These are phyloP conservation scores for Alectoria sarmentosa DNA, from an alignment of 495 filamentous ascomycete species.

Conservation along the genomic window DNA sequence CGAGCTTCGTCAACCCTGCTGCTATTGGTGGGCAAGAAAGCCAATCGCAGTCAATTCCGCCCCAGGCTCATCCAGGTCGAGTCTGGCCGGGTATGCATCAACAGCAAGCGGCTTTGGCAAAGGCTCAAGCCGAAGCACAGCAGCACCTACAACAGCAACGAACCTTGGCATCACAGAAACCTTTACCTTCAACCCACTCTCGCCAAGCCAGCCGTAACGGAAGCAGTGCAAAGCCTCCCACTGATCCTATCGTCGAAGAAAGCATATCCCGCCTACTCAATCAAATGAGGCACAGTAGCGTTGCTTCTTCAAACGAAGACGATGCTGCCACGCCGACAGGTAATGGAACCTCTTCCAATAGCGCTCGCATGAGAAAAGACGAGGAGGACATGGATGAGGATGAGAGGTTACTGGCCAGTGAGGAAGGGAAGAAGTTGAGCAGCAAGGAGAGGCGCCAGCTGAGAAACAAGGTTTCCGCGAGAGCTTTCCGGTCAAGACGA, in stretches of 20 bases:
- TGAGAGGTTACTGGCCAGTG: conserved; percentile 83
- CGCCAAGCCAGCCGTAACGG: conserved; percentile 30
- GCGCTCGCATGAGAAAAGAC: conserved; percentile 62
- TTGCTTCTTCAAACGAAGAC: conserved; percentile 44
- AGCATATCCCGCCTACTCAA: conserved; percentile 78
- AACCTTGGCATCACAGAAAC: conserved; percentile 25
- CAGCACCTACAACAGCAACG: conserved; percentile 51
- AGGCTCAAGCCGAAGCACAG: conserved; percentile 61
- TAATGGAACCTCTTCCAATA: conserved; percentile 29
- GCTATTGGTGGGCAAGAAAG: conserved; percentile 56
- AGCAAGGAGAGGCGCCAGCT: conserved; percentile 92
- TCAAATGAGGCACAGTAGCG: conserved; percentile 68
- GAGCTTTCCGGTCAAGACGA: conserved; percentile 88
- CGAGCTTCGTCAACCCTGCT: conserved; percentile 62
- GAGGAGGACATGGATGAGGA: conserved; percentile 99
- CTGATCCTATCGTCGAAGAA: conserved; percentile 69
- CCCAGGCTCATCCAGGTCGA: conserved; percentile 55
- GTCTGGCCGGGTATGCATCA: conserved; percentile 89
- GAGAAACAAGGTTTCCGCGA: conserved; percentile 95
- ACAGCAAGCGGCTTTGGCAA: conserved; percentile 67
- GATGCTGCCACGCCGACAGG: conserved; percentile 39
- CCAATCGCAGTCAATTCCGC: conserved; percentile 35
- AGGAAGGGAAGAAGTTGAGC: conserved; percentile 94
- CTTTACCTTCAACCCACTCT: conserved; percentile 24
- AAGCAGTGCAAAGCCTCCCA: conserved; percentile 42